phyloP scores from a whole-genome alignment of 495 filamentous ascomycete species.

The Gamarada debralockiae region DNA sequence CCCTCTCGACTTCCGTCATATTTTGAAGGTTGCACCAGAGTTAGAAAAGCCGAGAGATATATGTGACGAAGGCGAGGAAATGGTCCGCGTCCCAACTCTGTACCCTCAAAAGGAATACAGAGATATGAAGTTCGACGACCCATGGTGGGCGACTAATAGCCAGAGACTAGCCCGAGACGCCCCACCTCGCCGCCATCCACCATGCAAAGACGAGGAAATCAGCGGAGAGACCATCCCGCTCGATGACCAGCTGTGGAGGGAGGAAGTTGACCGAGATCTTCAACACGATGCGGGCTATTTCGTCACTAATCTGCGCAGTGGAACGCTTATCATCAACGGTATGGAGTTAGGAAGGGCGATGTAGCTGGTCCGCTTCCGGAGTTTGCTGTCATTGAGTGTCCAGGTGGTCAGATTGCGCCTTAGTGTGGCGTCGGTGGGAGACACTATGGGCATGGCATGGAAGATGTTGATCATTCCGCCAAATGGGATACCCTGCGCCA shows the following conservation, averaged over 20 bases:
- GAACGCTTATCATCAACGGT: conserved; percentile 20
- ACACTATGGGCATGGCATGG: conserved; percentile 1
- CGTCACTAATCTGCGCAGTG: conserved; percentile 18
- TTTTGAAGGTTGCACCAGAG: background rate
- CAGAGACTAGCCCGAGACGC: conserved; percentile 7
- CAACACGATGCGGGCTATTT: conserved; percentile 12
- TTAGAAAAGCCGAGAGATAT: background rate
- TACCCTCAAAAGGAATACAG: background rate
- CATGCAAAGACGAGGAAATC: background rate
- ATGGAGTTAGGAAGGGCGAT: conserved; percentile 15
- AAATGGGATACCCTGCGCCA: conserved; percentile 13
- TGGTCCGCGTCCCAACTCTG: background rate
- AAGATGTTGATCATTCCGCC: background rate
- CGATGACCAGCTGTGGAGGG: conserved; percentile 16
- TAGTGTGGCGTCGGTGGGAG: conserved; percentile 20
- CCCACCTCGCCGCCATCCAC: conserved; percentile 11
- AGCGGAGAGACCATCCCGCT: background rate
- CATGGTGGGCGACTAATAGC: conserved; percentile 16
- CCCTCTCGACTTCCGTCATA: conserved; percentile 20
- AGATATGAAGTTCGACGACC: conserved; percentile 13
- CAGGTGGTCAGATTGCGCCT: conserved; percentile 18
- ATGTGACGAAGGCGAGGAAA: background rate
- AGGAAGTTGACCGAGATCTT: conserved; percentile 11
- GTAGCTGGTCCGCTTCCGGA: conserved; percentile 22
- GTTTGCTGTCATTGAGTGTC: conserved; percentile 24